Base-by-base conservation (phyloP, 768 basidiomycete species). In the Tubosaeta sp. region DNA sequence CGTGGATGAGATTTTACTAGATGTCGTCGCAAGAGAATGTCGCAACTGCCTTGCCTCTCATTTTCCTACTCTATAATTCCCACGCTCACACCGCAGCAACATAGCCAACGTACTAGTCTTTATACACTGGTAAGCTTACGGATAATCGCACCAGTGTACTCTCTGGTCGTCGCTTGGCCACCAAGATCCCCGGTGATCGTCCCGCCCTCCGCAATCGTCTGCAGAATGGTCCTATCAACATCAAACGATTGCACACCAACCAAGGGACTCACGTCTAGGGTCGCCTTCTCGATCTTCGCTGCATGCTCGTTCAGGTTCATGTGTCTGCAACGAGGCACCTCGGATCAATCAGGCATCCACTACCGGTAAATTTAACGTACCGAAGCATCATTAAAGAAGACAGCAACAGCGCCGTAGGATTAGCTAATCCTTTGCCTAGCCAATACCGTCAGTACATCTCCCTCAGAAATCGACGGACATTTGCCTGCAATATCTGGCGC, bases 181-280 rank as follows among this genome's bases (percentile, higher is more conserved):
- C 97, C 94, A 53, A 99, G 75, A 71, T 99, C 97, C 29, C 95
- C 91, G 8, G 97, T 99, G 70, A 97, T 95, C 38, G 77, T 71
- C 75, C 90, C 93, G 59, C 97, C 97, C 74, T 97, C 95, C 16
- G 95, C 93, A 67, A 99, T 97, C 32, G 94, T 98, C 94, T 95
- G 58, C 14, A 52, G 58, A 55, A 33, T 27, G 34, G 34, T 32
- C 7, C 32, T 14, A 38, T 60, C 42, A 61, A 29, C 50, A 48
- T 16, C 34, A 51, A 38, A 38, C 26, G 14, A 17, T 17, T 10
- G 17, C 46, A 31, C 43, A 19, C 19, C 42, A 54, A 26, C 4
- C 29, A 33, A 37, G 42, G n/a, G 17, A 73, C 91, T 70, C 73
- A 97, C 95, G 56, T 80, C 70, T 56, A 99, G 82, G 43, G 90